A percentile compares a stretch with the other conserved stretches of the same genome.
phyloP scores from a whole-genome alignment of 805 yeast species.

The Pichia sporocuriosa region DNA sequence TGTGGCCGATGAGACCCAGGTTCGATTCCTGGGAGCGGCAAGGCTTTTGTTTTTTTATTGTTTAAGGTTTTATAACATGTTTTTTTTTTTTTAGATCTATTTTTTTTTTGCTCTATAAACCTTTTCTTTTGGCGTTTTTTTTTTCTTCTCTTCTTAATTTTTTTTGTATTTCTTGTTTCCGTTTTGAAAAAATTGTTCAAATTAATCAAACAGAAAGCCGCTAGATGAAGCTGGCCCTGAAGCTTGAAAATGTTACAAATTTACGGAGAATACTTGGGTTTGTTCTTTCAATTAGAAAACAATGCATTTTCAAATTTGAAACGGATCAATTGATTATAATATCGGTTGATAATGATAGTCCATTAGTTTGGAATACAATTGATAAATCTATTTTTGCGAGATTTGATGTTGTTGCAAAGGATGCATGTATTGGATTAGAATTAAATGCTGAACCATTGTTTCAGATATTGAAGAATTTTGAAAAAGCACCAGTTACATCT shows the following conservation, averaged over 20 bases:
- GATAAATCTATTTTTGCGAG: slow-evolving; percentile 40
- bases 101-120: no score
- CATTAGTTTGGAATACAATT: slow-evolving; percentile 64
- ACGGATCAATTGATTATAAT: slow-evolving; percentile 43
- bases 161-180: background rate
- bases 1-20: slow-evolving; percentile 22
- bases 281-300: slow-evolving; percentile 40
- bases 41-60: background rate
- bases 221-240: slow-evolving; percentile 25
- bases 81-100: background rate
- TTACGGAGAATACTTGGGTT: slow-evolving; percentile 22
- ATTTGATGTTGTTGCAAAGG: slow-evolving; percentile 45
- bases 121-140: background rate
- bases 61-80: background rate
- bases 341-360: slow-evolving; percentile 47
- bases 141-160: background rate
- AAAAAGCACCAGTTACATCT: slow-evolving; percentile 41
- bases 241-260: slow-evolving; percentile 19
- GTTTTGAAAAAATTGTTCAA: background rate
- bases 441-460: slow-evolving; percentile 53
- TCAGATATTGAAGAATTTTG: slow-evolving; percentile 52
- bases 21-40: slow-evolving; percentile 23
- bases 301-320: slow-evolving; percentile 51
- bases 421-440: slow-evolving; percentile 53
- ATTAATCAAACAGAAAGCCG: no score